Base-by-base conservation (phyloP, 2,329 filamentous ascomycete species). In the Epichloe sibirici region DNA sequence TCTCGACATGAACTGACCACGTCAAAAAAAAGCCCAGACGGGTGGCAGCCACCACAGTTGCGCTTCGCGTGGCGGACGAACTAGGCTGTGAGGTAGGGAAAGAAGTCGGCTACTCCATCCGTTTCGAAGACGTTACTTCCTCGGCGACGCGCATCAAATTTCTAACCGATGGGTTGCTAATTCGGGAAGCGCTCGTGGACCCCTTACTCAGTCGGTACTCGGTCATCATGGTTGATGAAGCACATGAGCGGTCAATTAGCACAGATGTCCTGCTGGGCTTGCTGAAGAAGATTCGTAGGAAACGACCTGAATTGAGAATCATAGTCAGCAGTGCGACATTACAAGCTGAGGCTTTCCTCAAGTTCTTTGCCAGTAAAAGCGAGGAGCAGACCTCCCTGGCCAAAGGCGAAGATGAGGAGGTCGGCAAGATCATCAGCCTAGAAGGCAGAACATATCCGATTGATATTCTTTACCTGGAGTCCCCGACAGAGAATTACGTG, bases 211-310 rank as follows among this genome's bases (percentile, higher is more conserved):
- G 88, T 21, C 80, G 89, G 11, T 98, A 98, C 66, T 94, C 90
- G 0, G 86, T 95, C 45, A 88, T 98, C 61, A 96, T 98, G 89
- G 86, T 98, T 7, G 93, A 98, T 64, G 91, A 97, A 69, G 93
- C 91, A 6, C 93, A 98, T 65, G 91, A 97, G 69, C 78, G 93
- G 51, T 95, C 90, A 48, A 78, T 97, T 54, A 94, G 88, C 66
- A 95, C 90, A 0, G 93, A 98, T 63, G 81, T 98, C 12, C 74
- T 97, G 7, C 77, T 98, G 3, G 91, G 93, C 0, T 73, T 97
- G 13, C 69, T 98, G 40, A 96, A 95, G 66, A 97, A 97, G 67
- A 91, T 98, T 49, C 73, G 82, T 51, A 88, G 81, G 66, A 85
- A 82, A 62, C 77, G 93, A 44, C 79, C 85, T 7, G 90, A 96